Conservation (phyloP, 2,329 filamentous ascomycete species). For the Hypoxylon sp. region DNA sequence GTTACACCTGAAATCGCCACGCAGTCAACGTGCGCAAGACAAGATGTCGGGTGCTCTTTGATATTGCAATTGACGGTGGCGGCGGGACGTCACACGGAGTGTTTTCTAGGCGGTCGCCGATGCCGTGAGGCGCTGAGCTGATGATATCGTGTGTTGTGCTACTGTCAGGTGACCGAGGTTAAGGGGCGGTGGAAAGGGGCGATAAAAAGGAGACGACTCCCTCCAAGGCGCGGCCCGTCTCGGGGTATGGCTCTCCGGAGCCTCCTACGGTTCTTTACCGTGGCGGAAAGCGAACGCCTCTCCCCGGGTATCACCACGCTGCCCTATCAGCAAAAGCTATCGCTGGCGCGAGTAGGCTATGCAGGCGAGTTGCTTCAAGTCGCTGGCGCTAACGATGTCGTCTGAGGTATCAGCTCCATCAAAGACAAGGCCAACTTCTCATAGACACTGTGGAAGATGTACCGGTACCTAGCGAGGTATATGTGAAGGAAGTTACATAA, state of each 20-base stretch:
- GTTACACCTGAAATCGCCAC: slow-evolving; percentile 33
- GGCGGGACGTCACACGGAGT: slow-evolving; percentile 8
- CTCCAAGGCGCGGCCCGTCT: slow-evolving; percentile 13
- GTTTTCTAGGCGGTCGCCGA: slow-evolving; percentile 16
- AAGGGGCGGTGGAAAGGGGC: slow-evolving; percentile 18
- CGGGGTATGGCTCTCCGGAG: slow-evolving; percentile 24
- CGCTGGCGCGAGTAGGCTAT: slow-evolving; percentile 10
- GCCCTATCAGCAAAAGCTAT: slow-evolving; percentile 13
- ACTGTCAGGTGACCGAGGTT: slow-evolving; percentile 22
- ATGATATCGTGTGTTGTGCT: slow-evolving; percentile 34
- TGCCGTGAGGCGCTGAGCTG: slow-evolving; percentile 2
- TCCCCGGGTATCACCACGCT: slow-evolving; percentile 12
- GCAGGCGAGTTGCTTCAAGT: slow-evolving; percentile 7
- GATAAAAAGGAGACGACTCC: slow-evolving; percentile 1
- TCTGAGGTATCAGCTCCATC: slow-evolving; percentile 1
- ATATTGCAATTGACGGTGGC: slow-evolving; percentile 1
- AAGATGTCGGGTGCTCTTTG: slow-evolving; percentile 9
- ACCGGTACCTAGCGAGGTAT: slow-evolving; percentile 12
- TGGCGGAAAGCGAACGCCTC: slow-evolving; percentile 21
- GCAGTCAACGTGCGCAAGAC: slow-evolving; percentile 5
- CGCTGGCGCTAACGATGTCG: slow-evolving; percentile 4
- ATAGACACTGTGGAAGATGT: slow-evolving; percentile 18
- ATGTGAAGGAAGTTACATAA: slow-evolving; percentile 16
- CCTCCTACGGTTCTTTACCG: slow-evolving; percentile 9
- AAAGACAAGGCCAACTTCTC: neutral